These are phyloP conservation scores for Suzukiozyma palmioleophila DNA, from an alignment of 1,139 yeast genomes.

Conservation along the genomic window DNA sequence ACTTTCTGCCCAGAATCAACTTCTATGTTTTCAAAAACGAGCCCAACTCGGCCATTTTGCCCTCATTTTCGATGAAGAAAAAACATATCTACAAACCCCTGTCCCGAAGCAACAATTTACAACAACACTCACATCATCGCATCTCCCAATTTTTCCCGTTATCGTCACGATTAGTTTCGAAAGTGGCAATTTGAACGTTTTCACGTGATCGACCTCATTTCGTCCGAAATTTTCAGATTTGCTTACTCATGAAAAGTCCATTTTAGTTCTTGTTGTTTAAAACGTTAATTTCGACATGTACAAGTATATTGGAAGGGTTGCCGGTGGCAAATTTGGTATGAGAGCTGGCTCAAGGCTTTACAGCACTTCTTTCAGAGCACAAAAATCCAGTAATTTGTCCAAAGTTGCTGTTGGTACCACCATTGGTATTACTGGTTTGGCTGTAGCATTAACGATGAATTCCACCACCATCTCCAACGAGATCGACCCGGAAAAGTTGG, in stretches of 20 bases:
- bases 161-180: too few species aligned
- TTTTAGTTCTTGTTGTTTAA: not conserved
- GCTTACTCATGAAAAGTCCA: not conserved
- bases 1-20: too few species aligned
- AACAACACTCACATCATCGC: too few species aligned
- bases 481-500: slow-evolving; percentile 2
- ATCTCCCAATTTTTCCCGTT: too few species aligned
- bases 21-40: too few species aligned
- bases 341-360: not conserved
- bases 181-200: not conserved
- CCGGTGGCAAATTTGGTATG: not conserved
- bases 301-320: not conserved
- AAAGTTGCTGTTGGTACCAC: slow-evolving; percentile 2
- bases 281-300: not conserved
- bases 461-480: slow-evolving; percentile 1
- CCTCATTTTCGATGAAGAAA: too few species aligned
- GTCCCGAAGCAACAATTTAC: too few species aligned
- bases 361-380: not conserved
- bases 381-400: not conserved
- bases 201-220: not conserved
- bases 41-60: too few species aligned
- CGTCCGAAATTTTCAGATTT: not conserved
- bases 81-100: too few species aligned
- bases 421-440: slow-evolving; percentile 5
- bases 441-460: not conserved